Evolutionary conservation across 2,329 filamentous ascomycete genomes (phyloP).

Genomic region (Fusarium annulatum): DNA sequence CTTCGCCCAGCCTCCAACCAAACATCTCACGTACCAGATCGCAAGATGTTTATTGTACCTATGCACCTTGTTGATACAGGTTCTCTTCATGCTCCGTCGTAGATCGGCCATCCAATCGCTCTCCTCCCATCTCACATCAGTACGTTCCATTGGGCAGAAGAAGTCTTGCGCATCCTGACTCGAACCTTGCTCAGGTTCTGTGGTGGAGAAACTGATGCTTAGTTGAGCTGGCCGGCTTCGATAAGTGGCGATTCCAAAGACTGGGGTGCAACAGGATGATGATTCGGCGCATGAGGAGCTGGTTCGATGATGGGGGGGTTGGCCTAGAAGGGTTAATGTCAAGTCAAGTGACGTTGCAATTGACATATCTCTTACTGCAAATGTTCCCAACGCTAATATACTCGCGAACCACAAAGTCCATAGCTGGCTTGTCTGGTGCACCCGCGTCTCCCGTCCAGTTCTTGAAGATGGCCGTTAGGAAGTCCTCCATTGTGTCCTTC

Average conservation of each 20-base stretch:
- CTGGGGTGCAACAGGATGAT: conserved; percentile 25
- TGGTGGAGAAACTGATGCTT: conserved; percentile 43
- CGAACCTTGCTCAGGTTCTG: conserved; percentile 20
- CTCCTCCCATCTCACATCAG: conserved; percentile 43
- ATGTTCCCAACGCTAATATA: conserved; percentile 43
- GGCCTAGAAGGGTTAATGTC: conserved; percentile 16
- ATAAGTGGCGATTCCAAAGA: conserved; percentile 45
- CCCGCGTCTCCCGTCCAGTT: conserved; percentile 37
- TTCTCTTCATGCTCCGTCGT: conserved; percentile 32
- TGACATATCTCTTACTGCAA: conserved; percentile 40
- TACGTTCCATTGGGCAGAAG: conserved; percentile 44
- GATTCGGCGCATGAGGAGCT: conserved; percentile 30
- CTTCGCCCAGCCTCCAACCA: conserved; percentile 41
- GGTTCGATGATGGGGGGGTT: conserved; percentile 30
- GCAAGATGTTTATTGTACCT: conserved; percentile 49
- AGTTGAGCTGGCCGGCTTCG: conserved; percentile 44
- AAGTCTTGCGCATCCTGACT: conserved; percentile 21
- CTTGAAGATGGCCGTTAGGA: conserved; percentile 48
- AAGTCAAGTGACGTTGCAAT: background rate
- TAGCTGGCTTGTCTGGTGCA: conserved; percentile 32
- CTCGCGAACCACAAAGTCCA: conserved; percentile 47
- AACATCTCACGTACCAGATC: conserved; percentile 44
- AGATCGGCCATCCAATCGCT: conserved; percentile 39
- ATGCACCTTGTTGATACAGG: conserved; percentile 43
- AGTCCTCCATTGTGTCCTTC: conserved; percentile 47